Evolutionary conservation across 768 basidiomycete species (phyloP).

Genomic region (Mycena vitilis): DNA sequence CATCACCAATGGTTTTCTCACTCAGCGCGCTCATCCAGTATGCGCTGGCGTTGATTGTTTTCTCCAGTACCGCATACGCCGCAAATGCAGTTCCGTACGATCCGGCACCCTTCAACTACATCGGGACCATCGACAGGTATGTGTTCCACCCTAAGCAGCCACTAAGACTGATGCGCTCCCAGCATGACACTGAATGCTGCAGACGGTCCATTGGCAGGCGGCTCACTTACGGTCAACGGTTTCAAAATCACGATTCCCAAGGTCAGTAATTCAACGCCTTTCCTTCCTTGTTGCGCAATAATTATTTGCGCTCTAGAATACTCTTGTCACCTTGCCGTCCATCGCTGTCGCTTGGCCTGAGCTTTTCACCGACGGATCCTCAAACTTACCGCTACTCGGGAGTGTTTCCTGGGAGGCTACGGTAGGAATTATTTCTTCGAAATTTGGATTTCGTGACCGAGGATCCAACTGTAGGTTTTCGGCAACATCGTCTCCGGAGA

Average conservation of each 20-base stretch:
- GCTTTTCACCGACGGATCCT: background rate
- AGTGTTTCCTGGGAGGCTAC: constrained; percentile 20
- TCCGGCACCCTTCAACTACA: background rate
- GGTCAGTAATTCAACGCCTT: background rate
- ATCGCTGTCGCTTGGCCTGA: constrained; percentile 18
- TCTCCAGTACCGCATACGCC: background rate
- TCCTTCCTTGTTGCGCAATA: background rate
- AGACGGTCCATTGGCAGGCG: background rate
- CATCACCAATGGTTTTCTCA: background rate
- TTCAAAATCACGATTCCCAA: background rate
- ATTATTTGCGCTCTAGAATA: background rate
- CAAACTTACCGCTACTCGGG: constrained; percentile 16
- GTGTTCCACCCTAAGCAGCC: background rate
- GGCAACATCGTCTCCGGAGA: constrained; percentile 13
- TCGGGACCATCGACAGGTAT: background rate
- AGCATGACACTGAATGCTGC: background rate
- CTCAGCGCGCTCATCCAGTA: background rate
- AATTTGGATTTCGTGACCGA: background rate
- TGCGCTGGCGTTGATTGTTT: background rate
- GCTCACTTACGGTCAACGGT: background rate
- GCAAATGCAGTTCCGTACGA: background rate
- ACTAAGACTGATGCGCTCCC: background rate
- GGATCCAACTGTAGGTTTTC: constrained; percentile 3
- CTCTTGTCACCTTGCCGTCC: constrained; percentile 8
- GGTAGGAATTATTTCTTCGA: background rate